A percentile compares a stretch with the other conserved stretches of the same genome.
Conservation (phyloP, 371 early-diverging fungal species). For the Zancudomyces culisetae region DNA sequence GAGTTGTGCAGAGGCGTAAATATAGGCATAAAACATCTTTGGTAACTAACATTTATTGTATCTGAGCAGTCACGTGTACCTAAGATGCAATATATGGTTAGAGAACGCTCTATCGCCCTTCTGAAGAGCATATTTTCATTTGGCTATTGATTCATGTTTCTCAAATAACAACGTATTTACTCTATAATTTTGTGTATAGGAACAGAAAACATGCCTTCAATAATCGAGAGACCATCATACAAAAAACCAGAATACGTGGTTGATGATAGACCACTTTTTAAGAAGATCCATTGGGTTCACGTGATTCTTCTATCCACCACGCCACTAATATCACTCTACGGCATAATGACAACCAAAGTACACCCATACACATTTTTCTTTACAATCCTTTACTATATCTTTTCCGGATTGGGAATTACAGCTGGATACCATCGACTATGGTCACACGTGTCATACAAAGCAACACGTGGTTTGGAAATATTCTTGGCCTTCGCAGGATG, state of each 20-base stretch:
- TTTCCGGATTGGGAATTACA: conserved; percentile 83
- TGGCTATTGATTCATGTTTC: no score
- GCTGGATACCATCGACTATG: conserved; percentile 74
- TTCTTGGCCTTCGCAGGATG: conserved; percentile 41
- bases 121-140: no score
- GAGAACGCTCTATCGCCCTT: no score
- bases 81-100: no score
- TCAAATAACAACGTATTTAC: no score
- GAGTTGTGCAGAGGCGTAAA: no score
- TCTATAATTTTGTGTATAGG: no score
- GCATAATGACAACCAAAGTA: conserved; percentile 45
- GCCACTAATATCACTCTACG: conserved; percentile 67
- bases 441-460: conserved; percentile 57
- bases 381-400: conserved; percentile 52
- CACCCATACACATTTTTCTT: conserved; percentile 48
- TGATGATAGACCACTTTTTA: conserved; percentile 15
- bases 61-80: no score
- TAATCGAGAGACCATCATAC: conserved; percentile 19
- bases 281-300: conserved; percentile 60
- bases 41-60: no score
- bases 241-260: conserved; percentile 11
- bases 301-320: conserved; percentile 42
- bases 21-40: no score
- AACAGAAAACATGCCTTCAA: not conserved
- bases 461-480: conserved; percentile 33